phyloP scores from a whole-genome alignment of 2,329 filamentous ascomycete genomes.

The Xylaria sp. region DNA sequence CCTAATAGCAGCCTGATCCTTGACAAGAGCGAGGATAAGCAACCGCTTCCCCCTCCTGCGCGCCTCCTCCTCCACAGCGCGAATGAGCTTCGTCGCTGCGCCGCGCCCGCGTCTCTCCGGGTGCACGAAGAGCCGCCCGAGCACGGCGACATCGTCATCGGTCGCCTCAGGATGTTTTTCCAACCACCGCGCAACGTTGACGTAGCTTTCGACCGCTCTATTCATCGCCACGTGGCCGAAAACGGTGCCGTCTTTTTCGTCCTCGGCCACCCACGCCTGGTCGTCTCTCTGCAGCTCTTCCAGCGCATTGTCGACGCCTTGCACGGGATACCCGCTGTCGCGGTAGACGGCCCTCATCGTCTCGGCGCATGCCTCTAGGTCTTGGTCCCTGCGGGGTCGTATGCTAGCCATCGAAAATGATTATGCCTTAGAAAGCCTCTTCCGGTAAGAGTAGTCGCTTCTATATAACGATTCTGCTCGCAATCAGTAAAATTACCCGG shows the following conservation, averaged over 20 bases:
- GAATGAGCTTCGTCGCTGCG: slow-evolving; percentile 24
- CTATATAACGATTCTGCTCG: not conserved
- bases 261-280: slow-evolving; percentile 27
- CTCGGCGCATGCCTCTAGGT: slow-evolving; percentile 26
- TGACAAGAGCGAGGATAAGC: slow-evolving; percentile 29
- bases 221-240: slow-evolving; percentile 28
- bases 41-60: slow-evolving; percentile 16
- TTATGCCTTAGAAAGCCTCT: too few species aligned
- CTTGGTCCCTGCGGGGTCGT: slow-evolving; percentile 25
- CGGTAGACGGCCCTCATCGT: slow-evolving; percentile 27
- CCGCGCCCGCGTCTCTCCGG: slow-evolving; percentile 21
- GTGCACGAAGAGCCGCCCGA: slow-evolving; percentile 30
- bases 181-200: slow-evolving; percentile 22
- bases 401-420: slow-evolving; percentile 24
- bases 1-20: slow-evolving; percentile 32
- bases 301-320: slow-evolving; percentile 23
- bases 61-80: slow-evolving; percentile 24
- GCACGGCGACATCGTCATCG: slow-evolving; percentile 16
- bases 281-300: slow-evolving; percentile 21
- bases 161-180: slow-evolving; percentile 18
- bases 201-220: slow-evolving; percentile 4
- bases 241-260: slow-evolving; percentile 13
- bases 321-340: slow-evolving; percentile 31
- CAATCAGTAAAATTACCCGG: too few species aligned
- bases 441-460: too few species aligned